Evolutionary conservation across 2,329 filamentous ascomycete genomes (phyloP), one percentile per base, ranked within the genome.

Genomic region (Pseudocercospora ulei): DNA sequence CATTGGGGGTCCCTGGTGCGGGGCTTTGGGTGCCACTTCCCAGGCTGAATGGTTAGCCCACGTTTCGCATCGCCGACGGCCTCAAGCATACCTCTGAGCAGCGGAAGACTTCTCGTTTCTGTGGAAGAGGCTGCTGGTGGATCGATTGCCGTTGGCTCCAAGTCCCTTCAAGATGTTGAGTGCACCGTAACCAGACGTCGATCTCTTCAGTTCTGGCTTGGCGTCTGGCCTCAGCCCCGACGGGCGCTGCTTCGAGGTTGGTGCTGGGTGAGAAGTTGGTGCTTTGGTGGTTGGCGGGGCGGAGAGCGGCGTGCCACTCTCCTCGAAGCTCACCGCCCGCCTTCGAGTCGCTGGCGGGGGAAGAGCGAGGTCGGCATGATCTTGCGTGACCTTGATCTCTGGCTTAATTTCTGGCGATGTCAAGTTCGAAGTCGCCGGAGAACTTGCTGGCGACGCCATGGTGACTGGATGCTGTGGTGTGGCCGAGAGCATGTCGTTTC

Each of bases 1-100:
- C 30, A n/a, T 33, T 22, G 6, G 30, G 30, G 7, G 30, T 36
- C 26, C 48, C 47, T 7, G 47, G 45, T 6, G 47, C 46, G 3
- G 39, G 39, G 17, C 26, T 30, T 13, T 20, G 37, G 6, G 34
- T 40, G 5, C 36, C 36, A 9, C 41, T 44, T 16, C 30, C 37
- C 14, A 35, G 30, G 4, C 33, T 33, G n/a, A 8, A 16, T 13
- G 5, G 11, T 33, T 23, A 33, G 30, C 11, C n/a, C n/a, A n/a
- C n/a, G n/a, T n/a, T n/a, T n/a, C n/a, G n/a, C n/a, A n/a, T n/a
- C n/a, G n/a, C n/a, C n/a, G n/a, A n/a, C n/a, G n/a, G n/a, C n/a
- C n/a, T n/a, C n/a, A n/a, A n/a, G 11, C 30, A 33, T 33, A 33
- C 30, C 30, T 33, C 9, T 33, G 30, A 7, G 30, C 11, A 4